phyloP scores from a whole-genome alignment of 352 stramenopile genomes.

The Phytopythium helicoides region DNA sequence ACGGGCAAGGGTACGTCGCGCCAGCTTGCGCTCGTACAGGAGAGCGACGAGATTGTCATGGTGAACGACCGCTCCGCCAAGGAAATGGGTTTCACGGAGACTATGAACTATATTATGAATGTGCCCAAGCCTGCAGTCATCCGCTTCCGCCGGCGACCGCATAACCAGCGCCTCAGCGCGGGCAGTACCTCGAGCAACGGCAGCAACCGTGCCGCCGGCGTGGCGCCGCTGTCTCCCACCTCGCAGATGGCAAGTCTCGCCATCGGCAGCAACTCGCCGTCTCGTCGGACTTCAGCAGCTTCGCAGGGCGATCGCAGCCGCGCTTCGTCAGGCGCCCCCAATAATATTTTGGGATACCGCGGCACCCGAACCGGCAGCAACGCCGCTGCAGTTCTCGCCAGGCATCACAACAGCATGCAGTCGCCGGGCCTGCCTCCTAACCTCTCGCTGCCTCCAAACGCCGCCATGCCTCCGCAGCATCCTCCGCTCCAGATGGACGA shows the following conservation, averaged over 20 bases:
- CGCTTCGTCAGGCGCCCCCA: constrained; percentile 7
- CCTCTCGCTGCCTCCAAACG: neutral
- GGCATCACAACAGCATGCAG: constrained; percentile 15
- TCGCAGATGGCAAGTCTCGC: constrained; percentile 21
- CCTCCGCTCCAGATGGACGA: constrained; percentile 22
- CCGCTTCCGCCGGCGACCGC: constrained; percentile 47
- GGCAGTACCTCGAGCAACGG: constrained; percentile 7
- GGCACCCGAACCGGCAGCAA: constrained; percentile 21
- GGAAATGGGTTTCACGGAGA: constrained; percentile 65
- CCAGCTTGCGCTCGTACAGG: constrained; percentile 62
- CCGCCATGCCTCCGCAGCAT: constrained; percentile 18
- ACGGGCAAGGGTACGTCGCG: constrained; percentile 77
- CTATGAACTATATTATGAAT: constrained; percentile 87
- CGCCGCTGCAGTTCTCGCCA: constrained; percentile 12
- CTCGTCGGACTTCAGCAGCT: constrained; percentile 4
- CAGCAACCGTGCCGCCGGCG: constrained; percentile 11
- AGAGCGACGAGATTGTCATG: constrained; percentile 81
- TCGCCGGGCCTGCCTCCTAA: neutral
- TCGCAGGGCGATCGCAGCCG: constrained; percentile 6
- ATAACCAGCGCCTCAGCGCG: neutral
- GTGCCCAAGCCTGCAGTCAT: constrained; percentile 78
- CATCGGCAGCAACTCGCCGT: constrained; percentile 14
- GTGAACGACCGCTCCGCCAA: constrained; percentile 61
- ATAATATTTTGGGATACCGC: constrained; percentile 24
- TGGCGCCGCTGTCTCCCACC: constrained; percentile 11